phyloP scores from a whole-genome alignment of 2,329 filamentous ascomycete species.

The Penicillium sp. region DNA sequence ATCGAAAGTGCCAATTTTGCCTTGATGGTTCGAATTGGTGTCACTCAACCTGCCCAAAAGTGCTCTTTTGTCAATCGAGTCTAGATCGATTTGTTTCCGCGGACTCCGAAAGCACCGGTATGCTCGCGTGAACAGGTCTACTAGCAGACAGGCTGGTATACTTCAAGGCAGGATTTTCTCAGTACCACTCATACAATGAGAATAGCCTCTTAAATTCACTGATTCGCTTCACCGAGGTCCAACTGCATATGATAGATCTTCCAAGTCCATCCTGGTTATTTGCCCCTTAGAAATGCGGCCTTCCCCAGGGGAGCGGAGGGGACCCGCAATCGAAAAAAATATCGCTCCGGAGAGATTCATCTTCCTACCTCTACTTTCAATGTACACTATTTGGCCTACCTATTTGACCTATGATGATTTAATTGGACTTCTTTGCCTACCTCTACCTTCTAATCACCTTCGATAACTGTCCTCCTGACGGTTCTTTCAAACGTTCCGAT shows the following conservation, averaged over 20 bases:
- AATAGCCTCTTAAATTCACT: no score
- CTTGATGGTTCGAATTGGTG: no score
- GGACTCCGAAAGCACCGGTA: neutral
- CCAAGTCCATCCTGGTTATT: no score
- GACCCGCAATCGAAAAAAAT: slow-evolving; percentile 5
- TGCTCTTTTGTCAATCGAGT: neutral
- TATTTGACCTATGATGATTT: neutral
- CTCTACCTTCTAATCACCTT: neutral
- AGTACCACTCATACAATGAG: no score
- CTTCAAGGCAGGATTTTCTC: neutral
- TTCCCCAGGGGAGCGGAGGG: neutral
- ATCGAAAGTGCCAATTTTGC: no score
- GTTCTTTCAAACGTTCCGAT: slow-evolving; percentile 12
- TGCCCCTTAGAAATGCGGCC: slow-evolving; percentile 3
- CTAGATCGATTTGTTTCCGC: neutral
- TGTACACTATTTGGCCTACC: slow-evolving; percentile 1
- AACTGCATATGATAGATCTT: no score
- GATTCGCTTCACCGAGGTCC: no score
- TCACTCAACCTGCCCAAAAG: no score
- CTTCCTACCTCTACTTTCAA: neutral
- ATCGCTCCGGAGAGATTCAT: slow-evolving; percentile 1
- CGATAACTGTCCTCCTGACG: neutral
- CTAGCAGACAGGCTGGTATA: neutral
- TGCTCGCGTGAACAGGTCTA: neutral
- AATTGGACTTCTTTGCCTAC: neutral